These are phyloP conservation scores for Solanum lignicaule DNA, from an alignment of 257 asterid genomes.

Conservation along the genomic window DNA sequence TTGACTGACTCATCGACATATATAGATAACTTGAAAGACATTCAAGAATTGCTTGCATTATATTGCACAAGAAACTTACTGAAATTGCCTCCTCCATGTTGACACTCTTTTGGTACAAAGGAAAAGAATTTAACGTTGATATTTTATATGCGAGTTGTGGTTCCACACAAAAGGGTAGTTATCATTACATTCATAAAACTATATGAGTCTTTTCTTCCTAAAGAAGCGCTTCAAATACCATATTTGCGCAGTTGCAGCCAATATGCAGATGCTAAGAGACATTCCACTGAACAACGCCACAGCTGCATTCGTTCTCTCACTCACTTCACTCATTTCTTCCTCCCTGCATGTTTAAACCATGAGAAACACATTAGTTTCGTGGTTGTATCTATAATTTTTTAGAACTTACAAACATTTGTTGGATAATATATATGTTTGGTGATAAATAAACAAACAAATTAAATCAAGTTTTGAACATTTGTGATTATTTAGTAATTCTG, in stretches of 20 bases:
- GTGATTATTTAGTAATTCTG: neutral
- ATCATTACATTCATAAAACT: neutral
- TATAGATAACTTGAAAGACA: neutral
- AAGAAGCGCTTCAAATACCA: constrained; percentile 49
- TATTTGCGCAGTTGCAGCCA: constrained; percentile 31
- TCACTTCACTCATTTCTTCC: constrained; percentile 52
- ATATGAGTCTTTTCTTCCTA: constrained; percentile 62
- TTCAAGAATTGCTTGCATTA: neutral
- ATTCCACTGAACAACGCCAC: constrained; percentile 52
- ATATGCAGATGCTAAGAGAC: constrained; percentile 45
- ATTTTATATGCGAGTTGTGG: neutral
- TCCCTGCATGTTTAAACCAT: constrained; percentile 36
- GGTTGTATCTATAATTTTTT: neutral
- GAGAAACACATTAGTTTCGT: neutral
- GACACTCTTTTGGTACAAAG: neutral
- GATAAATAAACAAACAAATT: neutral
- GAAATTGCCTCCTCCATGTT: neutral
- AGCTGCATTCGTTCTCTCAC: constrained; percentile 50
- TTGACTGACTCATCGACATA: neutral
- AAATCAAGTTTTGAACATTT: neutral
- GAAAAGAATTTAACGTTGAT: neutral
- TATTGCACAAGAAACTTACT: neutral
- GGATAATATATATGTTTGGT: neutral
- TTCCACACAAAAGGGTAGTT: neutral
- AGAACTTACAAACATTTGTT: neutral